Conservation (phyloP, 2,329 filamentous ascomycete genomes). For the Hypoxylon sp. region DNA sequence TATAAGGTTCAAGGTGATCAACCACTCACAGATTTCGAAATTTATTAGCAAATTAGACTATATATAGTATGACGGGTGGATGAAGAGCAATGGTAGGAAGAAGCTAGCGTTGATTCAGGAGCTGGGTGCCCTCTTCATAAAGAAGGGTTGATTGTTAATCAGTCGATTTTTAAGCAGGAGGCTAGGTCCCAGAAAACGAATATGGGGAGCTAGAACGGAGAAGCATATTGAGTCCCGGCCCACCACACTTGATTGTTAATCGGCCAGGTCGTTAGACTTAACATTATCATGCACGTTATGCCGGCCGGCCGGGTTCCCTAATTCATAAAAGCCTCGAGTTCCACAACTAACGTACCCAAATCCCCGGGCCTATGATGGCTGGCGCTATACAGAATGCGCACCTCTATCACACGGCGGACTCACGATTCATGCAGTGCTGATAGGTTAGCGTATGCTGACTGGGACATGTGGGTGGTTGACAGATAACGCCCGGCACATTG, state of each 20-base stretch:
- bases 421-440: slow-evolving; percentile 19
- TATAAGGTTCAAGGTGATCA: slow-evolving; percentile 6
- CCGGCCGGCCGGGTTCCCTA: slow-evolving; percentile 32
- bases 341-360: slow-evolving; percentile 28
- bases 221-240: slow-evolving; percentile 26
- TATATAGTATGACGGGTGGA: not conserved
- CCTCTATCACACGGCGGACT: not conserved
- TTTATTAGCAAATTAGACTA: slow-evolving; percentile 1
- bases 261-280: slow-evolving; percentile 11
- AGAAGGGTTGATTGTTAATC: slow-evolving; percentile 33
- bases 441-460: slow-evolving; percentile 23
- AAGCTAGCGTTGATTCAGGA: not conserved
- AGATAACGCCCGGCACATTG: slow-evolving; percentile 26
- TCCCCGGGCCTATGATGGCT: slow-evolving; percentile 20
- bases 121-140: not conserved
- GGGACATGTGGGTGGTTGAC: slow-evolving; percentile 6
- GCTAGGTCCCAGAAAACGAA: slow-evolving; percentile 16
- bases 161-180: slow-evolving; percentile 30
- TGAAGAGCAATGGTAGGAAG: not conserved
- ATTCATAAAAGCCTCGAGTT: slow-evolving; percentile 27
- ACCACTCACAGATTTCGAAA: not conserved
- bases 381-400: slow-evolving; percentile 8
- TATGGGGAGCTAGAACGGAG: slow-evolving; percentile 3
- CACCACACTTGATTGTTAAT: slow-evolving; percentile 34
- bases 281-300: slow-evolving; percentile 19